Evolutionary conservation across 768 basidiomycete species (phyloP).

Genomic region (Sporobolomyces roseus): DNA sequence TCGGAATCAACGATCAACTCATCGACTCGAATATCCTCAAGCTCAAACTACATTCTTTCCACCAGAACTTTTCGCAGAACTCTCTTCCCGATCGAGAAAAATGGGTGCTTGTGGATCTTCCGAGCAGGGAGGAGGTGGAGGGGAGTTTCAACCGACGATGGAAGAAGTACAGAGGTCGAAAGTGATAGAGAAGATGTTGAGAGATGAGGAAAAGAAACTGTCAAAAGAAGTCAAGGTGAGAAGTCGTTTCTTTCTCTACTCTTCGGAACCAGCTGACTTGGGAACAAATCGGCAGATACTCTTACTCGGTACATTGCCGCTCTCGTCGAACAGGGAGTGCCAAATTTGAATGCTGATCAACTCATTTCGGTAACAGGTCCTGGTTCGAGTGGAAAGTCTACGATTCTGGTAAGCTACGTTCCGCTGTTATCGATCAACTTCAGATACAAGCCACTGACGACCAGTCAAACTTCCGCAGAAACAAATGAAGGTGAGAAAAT

Average conservation of each 20-base stretch:
- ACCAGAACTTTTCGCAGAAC: no score
- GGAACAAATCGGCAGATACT: conserved; percentile 28
- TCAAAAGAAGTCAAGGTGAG: conserved; percentile 41
- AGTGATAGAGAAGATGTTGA: conserved; percentile 24
- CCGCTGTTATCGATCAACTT: no score
- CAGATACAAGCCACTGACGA: background rate
- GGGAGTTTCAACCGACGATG: conserved; percentile 2
- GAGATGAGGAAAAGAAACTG: conserved; percentile 34
- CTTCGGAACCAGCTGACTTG: background rate
- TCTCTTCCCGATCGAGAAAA: no score
- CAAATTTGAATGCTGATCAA: no score
- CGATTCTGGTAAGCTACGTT: conserved; percentile 33
- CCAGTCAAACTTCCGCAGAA: conserved; percentile 11
- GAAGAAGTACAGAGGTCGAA: conserved; percentile 11
- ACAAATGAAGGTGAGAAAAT: conserved; percentile 38
- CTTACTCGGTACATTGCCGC: conserved; percentile 22
- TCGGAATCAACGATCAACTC: no score
- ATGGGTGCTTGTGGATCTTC: conserved; percentile 35
- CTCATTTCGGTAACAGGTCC: conserved; percentile 30
- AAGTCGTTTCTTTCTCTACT: no score
- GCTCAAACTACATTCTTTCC: no score
- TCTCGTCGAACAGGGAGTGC: no score
- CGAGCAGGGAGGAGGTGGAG: background rate
- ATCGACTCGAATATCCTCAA: no score
- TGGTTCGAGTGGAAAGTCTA: conserved; percentile 33